A percentile compares a stretch with the other conserved stretches of the same genome.
These are phyloP conservation scores for Lenwebbia sp. DNA, from an alignment of 345 rosid genomes.

Conservation along the genomic window DNA sequence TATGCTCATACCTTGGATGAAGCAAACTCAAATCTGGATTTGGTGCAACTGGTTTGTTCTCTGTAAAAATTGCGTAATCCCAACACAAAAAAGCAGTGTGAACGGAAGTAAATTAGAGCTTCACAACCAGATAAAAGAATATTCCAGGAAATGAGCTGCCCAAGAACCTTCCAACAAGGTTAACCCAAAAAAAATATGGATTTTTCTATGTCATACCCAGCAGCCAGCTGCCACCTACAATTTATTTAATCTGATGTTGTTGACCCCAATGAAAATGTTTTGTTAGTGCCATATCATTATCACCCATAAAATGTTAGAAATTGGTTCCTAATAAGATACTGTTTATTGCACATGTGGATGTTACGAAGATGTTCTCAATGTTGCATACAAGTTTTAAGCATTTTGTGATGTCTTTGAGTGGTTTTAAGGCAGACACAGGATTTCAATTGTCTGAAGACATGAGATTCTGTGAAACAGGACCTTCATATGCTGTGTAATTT, in stretches of 20 bases:
- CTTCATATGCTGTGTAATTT: not conserved
- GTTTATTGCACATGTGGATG: not conserved
- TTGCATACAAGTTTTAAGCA: not conserved
- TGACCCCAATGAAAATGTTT: not conserved
- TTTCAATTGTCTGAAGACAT: not conserved
- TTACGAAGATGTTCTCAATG: not conserved
- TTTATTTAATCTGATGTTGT: not conserved
- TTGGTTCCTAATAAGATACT: not conserved
- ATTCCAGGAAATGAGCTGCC: not conserved
- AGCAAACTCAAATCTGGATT: not conserved
- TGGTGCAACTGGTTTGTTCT: not conserved
- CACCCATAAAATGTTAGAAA: not conserved
- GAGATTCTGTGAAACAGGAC: not conserved
- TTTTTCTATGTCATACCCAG: not conserved
- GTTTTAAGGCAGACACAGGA: not conserved
- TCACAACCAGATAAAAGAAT: not conserved
- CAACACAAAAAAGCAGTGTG: not conserved
- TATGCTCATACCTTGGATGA: not conserved
- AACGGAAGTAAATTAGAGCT: not conserved
- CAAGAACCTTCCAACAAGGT: not conserved
- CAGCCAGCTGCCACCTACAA: not conserved
- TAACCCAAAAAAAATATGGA: not conserved
- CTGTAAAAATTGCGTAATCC: not conserved
- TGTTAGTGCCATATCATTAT: not conserved
- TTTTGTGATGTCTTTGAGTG: not conserved